A percentile compares a stretch with the other conserved stretches of the same genome.
Evolutionary conservation across 2,329 filamentous ascomycete species (phyloP).

Genomic region (Epichloe aotearoae): DNA sequence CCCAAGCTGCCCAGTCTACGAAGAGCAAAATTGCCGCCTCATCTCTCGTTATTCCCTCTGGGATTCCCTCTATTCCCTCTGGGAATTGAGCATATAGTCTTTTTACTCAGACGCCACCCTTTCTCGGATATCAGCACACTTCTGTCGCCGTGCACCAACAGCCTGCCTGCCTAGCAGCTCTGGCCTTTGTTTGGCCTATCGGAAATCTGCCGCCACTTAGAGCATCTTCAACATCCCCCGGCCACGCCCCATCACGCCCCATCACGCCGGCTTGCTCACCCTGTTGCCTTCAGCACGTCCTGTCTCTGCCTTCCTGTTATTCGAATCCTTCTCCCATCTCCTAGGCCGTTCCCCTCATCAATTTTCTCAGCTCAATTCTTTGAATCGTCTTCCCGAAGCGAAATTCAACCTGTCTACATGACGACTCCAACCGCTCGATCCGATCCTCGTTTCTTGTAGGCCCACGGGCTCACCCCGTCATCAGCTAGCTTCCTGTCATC

Average conservation of each 20-base stretch:
- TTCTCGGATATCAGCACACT: background rate
- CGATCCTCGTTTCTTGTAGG: conserved; percentile 23
- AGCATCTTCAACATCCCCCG: conserved; percentile 9
- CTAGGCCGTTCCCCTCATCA: background rate
- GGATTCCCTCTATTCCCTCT: no score
- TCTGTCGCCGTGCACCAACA: conserved; percentile 6
- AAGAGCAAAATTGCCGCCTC: background rate
- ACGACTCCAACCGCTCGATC: conserved; percentile 20
- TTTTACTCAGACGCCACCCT: background rate
- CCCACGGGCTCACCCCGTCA: conserved; percentile 21
- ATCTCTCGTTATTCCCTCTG: background rate
- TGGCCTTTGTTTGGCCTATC: conserved; percentile 17
- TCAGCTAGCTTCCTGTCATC: conserved; percentile 20
- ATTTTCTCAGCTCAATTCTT: conserved; percentile 1
- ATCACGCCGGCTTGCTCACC: conserved; percentile 12
- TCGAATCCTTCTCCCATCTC: background rate
- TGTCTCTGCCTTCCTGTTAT: conserved; percentile 9
- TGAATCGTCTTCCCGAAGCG: conserved; percentile 6
- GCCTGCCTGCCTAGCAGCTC: conserved; percentile 11
- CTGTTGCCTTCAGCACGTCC: conserved; percentile 6
- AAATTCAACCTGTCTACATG: conserved; percentile 23
- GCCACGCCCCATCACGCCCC: background rate
- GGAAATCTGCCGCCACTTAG: conserved; percentile 16
- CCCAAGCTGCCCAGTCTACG: background rate
- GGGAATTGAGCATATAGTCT: background rate